A percentile compares a stretch with the other conserved stretches of the same genome.
phyloP scores from a whole-genome alignment of 2,329 filamentous ascomycete species.

The Paraphoma sp. region DNA sequence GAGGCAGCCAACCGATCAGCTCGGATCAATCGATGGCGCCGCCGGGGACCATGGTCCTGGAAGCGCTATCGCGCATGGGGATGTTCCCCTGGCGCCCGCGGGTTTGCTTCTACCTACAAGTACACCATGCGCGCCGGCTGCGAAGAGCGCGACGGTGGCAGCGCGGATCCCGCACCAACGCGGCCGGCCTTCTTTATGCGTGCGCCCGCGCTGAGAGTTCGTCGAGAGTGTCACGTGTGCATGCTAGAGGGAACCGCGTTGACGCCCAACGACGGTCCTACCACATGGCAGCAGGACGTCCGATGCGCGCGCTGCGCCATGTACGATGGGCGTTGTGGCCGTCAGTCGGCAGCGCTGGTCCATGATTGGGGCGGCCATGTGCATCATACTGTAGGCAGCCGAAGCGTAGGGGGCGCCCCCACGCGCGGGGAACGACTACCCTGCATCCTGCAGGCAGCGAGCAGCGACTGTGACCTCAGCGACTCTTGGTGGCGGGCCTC shows the following conservation, averaged over 20 bases:
- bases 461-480: not conserved
- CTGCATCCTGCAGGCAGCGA: not conserved
- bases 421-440: not conserved
- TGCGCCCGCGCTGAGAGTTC: constrained; percentile 12
- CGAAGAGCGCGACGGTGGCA: too few species aligned
- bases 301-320: not conserved
- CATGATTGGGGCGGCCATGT: not conserved
- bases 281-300: too few species aligned
- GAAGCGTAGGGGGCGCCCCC: not conserved
- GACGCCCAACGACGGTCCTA: constrained; percentile 5
- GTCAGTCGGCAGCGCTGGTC: not conserved
- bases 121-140: too few species aligned
- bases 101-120: too few species aligned
- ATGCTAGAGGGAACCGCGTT: constrained; percentile 12
- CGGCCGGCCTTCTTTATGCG: constrained; percentile 13
- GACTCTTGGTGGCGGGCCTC: not conserved
- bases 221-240: constrained; percentile 4
- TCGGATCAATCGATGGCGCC: constrained; percentile 29
- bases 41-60: constrained; percentile 35
- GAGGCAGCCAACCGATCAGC: constrained; percentile 38
- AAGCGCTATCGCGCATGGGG: constrained; percentile 33
- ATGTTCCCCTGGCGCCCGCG: not conserved
- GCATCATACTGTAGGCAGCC: not conserved
- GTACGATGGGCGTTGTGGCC: not conserved
- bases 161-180: not conserved